A percentile compares a stretch with the other conserved stretches of the same genome.
Conservation (phyloP, 1,139 yeast genomes). For the Blastobotrys serpentis region DNA sequence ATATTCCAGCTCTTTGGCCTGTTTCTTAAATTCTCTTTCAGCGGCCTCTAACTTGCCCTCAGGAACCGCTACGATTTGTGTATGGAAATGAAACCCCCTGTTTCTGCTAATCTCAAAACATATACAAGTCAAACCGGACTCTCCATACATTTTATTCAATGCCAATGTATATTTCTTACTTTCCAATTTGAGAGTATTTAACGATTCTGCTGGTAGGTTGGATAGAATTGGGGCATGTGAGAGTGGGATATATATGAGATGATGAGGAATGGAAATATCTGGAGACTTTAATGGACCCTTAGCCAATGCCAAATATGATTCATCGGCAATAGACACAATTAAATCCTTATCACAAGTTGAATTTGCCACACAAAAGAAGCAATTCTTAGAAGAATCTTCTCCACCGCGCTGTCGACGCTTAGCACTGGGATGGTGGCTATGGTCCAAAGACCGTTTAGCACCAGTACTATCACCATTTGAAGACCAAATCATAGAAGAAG, state of each 20-base stretch:
- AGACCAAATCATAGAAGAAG: constrained; percentile 5
- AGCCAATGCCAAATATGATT: constrained; percentile 71
- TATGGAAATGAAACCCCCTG: constrained; percentile 39
- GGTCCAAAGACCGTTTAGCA: too few relatives aligned
- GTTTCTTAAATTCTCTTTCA: constrained; percentile 25
- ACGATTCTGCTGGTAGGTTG: constrained; percentile 17
- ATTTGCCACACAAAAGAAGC: constrained; percentile 84
- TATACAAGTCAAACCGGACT: constrained; percentile 26
- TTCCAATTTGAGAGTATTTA: constrained; percentile 23
- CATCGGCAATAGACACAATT: constrained; percentile 70
- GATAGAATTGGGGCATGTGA: constrained; percentile 58
- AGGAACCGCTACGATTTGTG: constrained; percentile 38
- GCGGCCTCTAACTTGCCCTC: constrained; percentile 20
- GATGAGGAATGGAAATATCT: constrained; percentile 60
- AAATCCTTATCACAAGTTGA: constrained; percentile 77
- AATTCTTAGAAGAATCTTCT: constrained; percentile 34
- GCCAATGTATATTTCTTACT: constrained; percentile 28
- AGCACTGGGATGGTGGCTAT: constrained; percentile 6
- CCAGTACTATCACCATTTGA: background rate
- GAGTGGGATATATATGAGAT: constrained; percentile 79
- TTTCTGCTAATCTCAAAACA: constrained; percentile 36
- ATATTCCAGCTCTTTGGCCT: constrained; percentile 25
- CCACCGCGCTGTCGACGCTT: constrained; percentile 1
- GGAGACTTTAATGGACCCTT: constrained; percentile 75
- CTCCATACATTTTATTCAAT: constrained; percentile 28